phyloP scores from a whole-genome alignment of 305 asterid genomes.

The Solanum hybrid region DNA sequence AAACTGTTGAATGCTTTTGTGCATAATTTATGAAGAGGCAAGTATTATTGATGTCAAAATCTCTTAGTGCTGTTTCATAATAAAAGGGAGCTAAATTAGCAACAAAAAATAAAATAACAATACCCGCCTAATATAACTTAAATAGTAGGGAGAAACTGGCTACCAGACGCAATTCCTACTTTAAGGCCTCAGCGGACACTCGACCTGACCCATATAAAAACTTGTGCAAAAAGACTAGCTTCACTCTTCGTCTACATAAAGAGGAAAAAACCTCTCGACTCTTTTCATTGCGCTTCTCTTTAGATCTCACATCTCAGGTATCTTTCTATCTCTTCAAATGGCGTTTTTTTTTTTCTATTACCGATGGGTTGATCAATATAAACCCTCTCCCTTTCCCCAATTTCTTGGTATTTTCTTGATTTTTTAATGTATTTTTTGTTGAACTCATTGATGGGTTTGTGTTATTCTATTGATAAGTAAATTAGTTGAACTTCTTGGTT shows the following conservation, averaged over 20 bases:
- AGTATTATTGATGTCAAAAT: not conserved
- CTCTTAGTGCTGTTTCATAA: not conserved
- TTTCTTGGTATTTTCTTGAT: not conserved
- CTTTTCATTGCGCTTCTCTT: not conserved
- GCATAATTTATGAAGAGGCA: not conserved
- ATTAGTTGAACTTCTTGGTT: not conserved
- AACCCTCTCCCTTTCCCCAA: not conserved
- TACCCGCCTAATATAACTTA: not conserved
- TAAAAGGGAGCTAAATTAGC: not conserved
- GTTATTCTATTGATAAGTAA: not conserved
- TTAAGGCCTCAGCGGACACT: not conserved
- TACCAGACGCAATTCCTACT: not conserved
- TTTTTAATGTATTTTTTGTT: not conserved
- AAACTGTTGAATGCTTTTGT: not conserved
- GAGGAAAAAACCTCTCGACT: not conserved
- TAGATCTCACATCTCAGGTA: constrained; percentile 3
- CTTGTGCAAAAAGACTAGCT: constrained; percentile 1
- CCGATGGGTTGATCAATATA: not conserved
- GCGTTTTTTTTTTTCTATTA: not conserved
- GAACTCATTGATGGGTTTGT: not conserved
- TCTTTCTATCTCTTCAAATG: not conserved
- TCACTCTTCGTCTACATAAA: not conserved
- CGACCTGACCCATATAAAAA: not conserved
- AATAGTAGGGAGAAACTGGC: not conserved
- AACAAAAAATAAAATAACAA: not conserved